Evolutionary conservation across 805 yeast species (phyloP).

Genomic region (Pichia scutulata): DNA sequence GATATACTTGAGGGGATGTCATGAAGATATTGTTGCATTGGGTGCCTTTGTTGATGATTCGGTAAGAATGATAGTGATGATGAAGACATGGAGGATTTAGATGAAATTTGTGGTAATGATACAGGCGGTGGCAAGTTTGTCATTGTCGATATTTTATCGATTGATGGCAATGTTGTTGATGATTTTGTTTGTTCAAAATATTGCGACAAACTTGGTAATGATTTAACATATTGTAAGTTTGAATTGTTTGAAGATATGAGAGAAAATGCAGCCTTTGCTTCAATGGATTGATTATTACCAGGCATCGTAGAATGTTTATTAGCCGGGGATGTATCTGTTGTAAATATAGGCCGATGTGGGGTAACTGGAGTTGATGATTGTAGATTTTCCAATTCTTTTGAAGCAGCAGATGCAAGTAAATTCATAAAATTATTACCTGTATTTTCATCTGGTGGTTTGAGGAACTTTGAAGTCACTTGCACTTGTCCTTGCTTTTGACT

Average conservation of each 20-base stretch:
- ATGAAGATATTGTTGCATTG: neutral
- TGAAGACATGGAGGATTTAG: neutral
- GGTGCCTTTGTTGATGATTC: constrained; percentile 15
- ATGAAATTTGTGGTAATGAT: constrained; percentile 7
- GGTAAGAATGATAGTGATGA: neutral
- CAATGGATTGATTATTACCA: constrained; percentile 9
- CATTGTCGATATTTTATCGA: constrained; percentile 4
- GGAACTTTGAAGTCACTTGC: constrained; percentile 15
- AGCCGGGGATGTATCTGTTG: constrained; percentile 8
- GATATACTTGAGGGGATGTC: neutral
- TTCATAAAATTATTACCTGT: constrained; percentile 28
- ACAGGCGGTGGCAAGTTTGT: constrained; percentile 5
- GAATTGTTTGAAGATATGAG: constrained; percentile 3
- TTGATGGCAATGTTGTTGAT: constrained; percentile 2
- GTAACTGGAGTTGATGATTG: constrained; percentile 21
- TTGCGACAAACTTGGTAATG: constrained; percentile 45
- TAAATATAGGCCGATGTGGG: constrained; percentile 12
- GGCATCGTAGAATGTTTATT: neutral
- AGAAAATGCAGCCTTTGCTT: constrained; percentile 13
- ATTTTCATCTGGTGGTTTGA: constrained; percentile 5
- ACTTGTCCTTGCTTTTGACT: constrained; percentile 19
- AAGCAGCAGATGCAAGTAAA: constrained; percentile 46
- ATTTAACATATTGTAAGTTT: constrained; percentile 36
- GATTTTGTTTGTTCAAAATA: constrained; percentile 28
- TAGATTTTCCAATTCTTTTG: constrained; percentile 42